These are phyloP conservation scores for Iberis amara DNA, from an alignment of 441 rosid species.

Conservation along the genomic window DNA sequence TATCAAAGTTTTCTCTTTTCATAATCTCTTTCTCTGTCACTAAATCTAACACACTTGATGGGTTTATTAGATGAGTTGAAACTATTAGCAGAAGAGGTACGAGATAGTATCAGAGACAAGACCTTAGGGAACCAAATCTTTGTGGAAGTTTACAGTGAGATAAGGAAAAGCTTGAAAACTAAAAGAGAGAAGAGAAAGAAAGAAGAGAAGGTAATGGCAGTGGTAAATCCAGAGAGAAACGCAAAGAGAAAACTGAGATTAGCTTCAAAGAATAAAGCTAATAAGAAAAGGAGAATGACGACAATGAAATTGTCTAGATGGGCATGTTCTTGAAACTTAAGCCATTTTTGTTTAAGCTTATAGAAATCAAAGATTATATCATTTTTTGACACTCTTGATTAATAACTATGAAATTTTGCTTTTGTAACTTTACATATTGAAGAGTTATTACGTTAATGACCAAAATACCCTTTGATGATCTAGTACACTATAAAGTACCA, in stretches of 20 bases:
- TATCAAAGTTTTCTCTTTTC: conserved; percentile 28
- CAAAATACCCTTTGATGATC: too few relatives aligned
- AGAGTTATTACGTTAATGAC: too few relatives aligned
- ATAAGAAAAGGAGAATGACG: conserved; percentile 80
- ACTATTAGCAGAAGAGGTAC: conserved; percentile 65
- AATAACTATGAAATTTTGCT: too few relatives aligned
- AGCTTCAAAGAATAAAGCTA: conserved; percentile 66
- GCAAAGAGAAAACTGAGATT: conserved; percentile 82
- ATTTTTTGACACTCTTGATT: too few relatives aligned
- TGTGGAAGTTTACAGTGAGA: conserved; percentile 50
- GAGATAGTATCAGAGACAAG: conserved; percentile 42
- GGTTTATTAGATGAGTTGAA: conserved; percentile 51
- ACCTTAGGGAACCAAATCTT: conserved; percentile 53
- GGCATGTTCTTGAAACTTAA: conserved; percentile 35
- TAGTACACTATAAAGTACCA: too few relatives aligned
- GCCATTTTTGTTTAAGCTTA: conserved; percentile 13
- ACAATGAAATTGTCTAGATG: conserved; percentile 60
- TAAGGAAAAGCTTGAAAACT: conserved; percentile 51
- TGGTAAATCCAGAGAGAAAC: conserved; percentile 67
- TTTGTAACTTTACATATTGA: too few relatives aligned
- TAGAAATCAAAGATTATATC: background rate
- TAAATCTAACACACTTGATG: conserved; percentile 8
- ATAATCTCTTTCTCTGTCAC: background rate
- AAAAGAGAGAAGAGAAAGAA: conserved; percentile 76
- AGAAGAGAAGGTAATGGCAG: conserved; percentile 83